These are phyloP conservation scores for Elongisporangium prolatum DNA, from an alignment of 352 stramenopile genomes.

Conservation along the genomic window DNA sequence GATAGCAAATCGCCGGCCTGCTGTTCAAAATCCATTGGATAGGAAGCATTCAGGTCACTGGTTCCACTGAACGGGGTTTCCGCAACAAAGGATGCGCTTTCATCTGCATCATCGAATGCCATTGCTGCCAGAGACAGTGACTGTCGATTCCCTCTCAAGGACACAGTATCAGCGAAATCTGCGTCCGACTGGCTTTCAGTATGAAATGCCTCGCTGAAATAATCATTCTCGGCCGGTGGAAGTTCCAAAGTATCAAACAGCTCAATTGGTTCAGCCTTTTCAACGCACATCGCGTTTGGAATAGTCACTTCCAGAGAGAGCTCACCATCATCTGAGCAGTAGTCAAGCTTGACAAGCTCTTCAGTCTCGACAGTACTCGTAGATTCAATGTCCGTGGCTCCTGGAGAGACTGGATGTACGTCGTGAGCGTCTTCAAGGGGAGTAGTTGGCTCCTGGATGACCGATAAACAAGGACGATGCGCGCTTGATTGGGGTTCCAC, in stretches of 20 bases:
- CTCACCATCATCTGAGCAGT: background rate
- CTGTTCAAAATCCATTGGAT: background rate
- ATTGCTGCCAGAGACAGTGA: constrained; percentile 13
- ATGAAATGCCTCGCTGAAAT: background rate
- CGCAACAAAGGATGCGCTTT: background rate
- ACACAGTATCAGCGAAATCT: background rate
- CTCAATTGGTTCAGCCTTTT: background rate
- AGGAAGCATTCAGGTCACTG: no score
- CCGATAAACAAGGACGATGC: background rate
- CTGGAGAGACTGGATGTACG: background rate
- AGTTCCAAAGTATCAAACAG: background rate
- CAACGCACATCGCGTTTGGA: background rate
- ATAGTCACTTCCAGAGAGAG: background rate
- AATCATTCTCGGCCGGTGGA: background rate
- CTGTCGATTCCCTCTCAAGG: background rate
- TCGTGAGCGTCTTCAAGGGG: background rate
- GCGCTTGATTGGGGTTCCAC: no score
- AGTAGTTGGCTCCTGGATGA: background rate
- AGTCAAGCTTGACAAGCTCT: background rate
- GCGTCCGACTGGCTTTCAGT: background rate
- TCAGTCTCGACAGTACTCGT: background rate
- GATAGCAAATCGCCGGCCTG: background rate
- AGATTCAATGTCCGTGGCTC: background rate
- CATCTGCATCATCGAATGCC: constrained; percentile 9
- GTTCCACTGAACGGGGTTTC: constrained; percentile 1